These are phyloP conservation scores for Neodidymelliopsis sp. DNA, from an alignment of 2,329 filamentous ascomycete species.

Conservation along the genomic window DNA sequence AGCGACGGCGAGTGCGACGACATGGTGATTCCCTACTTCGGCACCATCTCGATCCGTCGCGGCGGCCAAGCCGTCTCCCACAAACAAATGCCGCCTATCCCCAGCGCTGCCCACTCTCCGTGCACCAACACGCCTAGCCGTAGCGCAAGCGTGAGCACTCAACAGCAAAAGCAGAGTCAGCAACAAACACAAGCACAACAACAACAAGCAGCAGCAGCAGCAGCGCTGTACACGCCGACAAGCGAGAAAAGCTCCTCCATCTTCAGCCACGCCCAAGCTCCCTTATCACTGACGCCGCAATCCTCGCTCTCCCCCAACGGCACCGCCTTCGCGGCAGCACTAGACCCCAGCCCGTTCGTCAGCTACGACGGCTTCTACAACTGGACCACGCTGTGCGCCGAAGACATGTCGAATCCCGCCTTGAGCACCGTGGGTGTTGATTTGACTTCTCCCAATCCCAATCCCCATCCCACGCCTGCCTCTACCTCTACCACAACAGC, in stretches of 20 bases:
- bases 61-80: conserved; percentile 28
- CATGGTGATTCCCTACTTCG: conserved; percentile 53
- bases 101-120: too few relatives aligned
- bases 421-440: too few relatives aligned
- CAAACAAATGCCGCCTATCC: not conserved
- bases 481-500: not conserved
- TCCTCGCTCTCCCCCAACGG: conserved; percentile 23
- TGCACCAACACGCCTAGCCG: too few relatives aligned
- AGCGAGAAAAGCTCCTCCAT: conserved; percentile 17
- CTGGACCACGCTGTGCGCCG: conserved; percentile 32
- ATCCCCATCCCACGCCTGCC: too few relatives aligned
- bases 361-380: conserved; percentile 53
- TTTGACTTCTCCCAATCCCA: too few relatives aligned
- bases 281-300: conserved; percentile 11
- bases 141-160: not conserved
- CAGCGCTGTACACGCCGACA: conserved; percentile 6
- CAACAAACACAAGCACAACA: too few relatives aligned
- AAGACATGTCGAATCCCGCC: conserved; percentile 24
- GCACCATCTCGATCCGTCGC: conserved; percentile 49
- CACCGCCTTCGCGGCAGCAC: conserved; percentile 15
- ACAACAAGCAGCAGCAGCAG: too few relatives aligned
- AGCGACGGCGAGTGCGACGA: conserved; percentile 24
- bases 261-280: not conserved
- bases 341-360: conserved; percentile 41
- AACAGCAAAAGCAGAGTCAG: too few relatives aligned